Base-by-base conservation (phyloP, 352 stramenopile species). In the Peronospora destructor region DNA sequence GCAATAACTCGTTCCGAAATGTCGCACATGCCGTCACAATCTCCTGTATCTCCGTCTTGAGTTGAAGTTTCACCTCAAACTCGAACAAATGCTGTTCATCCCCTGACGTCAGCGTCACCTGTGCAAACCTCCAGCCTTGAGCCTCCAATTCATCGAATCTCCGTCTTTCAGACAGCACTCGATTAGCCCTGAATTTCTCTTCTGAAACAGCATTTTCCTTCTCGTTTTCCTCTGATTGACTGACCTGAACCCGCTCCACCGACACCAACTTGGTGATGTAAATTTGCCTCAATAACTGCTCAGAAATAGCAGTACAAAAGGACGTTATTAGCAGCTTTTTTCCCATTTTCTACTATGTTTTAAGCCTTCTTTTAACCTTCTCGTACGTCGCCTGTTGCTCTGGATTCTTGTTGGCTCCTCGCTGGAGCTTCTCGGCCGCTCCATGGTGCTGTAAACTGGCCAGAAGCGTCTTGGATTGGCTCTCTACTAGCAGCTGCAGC, bases 61-160 rank as follows among this genome's bases (percentile, higher is more conserved):
- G 54, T 16, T 66, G 62, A 14, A 86, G 62, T 40, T 81, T 85
- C 41, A 90, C 78, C 49, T 92, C 71, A 51, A 89, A 86, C 51
- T 87, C 82, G 28, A 92, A 89, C 6, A 92, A 59, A 37, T 62
- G 62, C 47, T 92, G 76, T 28, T 90, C 78, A 48, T 92, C 78
- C 28, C 67, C 67, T 1, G 71, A 48, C 12, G 66, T 57, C 19
- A 92, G 60, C n/a, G 56, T 41, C 9, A 90, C 70, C 0, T 33
- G 52, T 5, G 82, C 63, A 44, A 86, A 87, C 0, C 49, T 53
- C 82, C 82, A 92, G 6, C 82, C 82, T 23, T 36, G 10, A 9
- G 58, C 47, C 26, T 75, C 66, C 12, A 75, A n/a, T 10, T 54
- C 41, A 4, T 52, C 37, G 1, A 71, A 28, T 32, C 37, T 40